Conservation (phyloP, 345 rosid genomes). For the Camelina hispida region DNA sequence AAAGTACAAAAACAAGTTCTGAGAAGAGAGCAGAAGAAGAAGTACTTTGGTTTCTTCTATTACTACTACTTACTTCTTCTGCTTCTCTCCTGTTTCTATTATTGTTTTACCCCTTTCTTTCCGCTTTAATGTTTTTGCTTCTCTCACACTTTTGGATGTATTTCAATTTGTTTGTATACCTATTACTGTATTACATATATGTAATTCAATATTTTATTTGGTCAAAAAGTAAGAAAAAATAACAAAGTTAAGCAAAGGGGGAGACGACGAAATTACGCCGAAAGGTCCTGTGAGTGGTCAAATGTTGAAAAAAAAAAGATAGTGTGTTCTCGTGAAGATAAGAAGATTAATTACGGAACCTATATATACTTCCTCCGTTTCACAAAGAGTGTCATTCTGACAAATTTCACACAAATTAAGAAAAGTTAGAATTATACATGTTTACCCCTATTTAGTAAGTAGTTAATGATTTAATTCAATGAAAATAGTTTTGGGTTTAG, state of each 20-base stretch:
- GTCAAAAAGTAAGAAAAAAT: constrained; percentile 11
- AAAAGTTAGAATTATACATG: too few relatives aligned
- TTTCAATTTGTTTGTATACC: background rate
- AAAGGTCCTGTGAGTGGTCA: constrained; percentile 22
- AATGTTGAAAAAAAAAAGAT: background rate
- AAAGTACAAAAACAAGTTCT: constrained; percentile 40
- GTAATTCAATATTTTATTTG: background rate
- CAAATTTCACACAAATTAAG: too few relatives aligned
- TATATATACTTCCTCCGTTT: too few relatives aligned
- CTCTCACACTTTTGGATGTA: constrained; percentile 31
- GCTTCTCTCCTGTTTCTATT: constrained; percentile 34
- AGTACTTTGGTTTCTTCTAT: background rate
- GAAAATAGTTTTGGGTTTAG: too few relatives aligned
- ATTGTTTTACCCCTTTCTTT: constrained; percentile 25
- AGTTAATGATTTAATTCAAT: too few relatives aligned
- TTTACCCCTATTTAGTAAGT: too few relatives aligned
- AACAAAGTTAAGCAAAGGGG: constrained; percentile 26
- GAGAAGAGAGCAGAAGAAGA: constrained; percentile 39
- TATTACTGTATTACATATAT: too few relatives aligned
- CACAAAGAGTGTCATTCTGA: too few relatives aligned
- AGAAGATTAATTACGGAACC: background rate
- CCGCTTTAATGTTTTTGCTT: constrained; percentile 12
- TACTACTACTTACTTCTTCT: constrained; percentile 1
- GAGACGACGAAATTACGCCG: constrained; percentile 17
- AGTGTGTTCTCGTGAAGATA: background rate